Base-by-base conservation (phyloP, 2,329 filamentous ascomycete species). In the Ceratocystis destructans region DNA sequence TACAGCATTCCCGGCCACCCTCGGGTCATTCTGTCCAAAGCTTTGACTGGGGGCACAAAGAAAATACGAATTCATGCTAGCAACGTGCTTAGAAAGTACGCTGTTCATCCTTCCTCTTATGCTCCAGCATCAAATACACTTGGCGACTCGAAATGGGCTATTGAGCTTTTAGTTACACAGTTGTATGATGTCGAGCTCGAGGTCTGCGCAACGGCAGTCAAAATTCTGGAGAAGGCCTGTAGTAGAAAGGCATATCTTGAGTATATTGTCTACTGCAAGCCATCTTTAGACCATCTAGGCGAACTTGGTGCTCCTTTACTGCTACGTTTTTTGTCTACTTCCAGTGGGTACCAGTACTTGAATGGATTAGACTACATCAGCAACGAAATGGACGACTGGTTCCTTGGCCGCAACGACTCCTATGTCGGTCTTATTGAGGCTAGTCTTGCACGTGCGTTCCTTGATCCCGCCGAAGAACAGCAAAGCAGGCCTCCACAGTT, bases 341-440 rank as follows among this genome's bases (percentile, higher is more conserved):
- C 92, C 1, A 93, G 96, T 67, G 94, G 94, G 62, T 99, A 99
- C 73, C 92, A 97, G 75, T 99, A 99, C 75, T 81, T 99, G 5
- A 91, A 97, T 73, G 94, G 92, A 0, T 80, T 99, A 55, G 95
- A 99, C 77, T 99, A 99, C 74, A 99, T 99, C 75, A 96, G 92
- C 69, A 94, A 96, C 73, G 95, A 99, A 75, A 99, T 99, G 94
- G 94, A 99, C 71, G 95, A 99, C 76, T 99, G 94, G 94, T 99
- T 97, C 73, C 80, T 99, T 37, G 94, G 94, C 15, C 86, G 94
- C 57, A 99, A 99, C 73, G 93, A 99, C 74, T 87, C 86, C n/a
- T 99, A 99, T 71, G 94, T 99, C 63, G 83, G 86, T 46, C 83
- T 97, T 50, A 93, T 99, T 50, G 94, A 99, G 75, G 94, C 95